Conservation (phyloP, 495 filamentous ascomycete genomes). For the Lasiosphaeria ovina region DNA sequence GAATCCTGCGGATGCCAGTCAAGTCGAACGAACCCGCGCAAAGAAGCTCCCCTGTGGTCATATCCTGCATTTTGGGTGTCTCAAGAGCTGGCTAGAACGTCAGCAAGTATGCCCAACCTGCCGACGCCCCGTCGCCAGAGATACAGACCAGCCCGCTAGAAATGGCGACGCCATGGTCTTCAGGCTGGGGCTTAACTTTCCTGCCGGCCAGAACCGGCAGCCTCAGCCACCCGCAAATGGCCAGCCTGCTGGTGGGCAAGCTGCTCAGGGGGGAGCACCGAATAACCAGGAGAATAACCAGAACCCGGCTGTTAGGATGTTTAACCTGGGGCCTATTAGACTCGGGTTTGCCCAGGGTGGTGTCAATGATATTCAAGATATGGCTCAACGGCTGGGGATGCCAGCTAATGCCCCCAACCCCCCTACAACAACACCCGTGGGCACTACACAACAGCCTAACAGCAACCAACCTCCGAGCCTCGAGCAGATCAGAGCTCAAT, state of each 20-base stretch:
- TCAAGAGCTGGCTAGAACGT: conserved; percentile 96
- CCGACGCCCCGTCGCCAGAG: conserved; percentile 69
- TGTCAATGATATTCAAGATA: conserved; percentile 45
- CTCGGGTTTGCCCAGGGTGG: conserved; percentile 55
- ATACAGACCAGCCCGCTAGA: conserved; percentile 23
- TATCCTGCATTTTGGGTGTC: conserved; percentile 88
- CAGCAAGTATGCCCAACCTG: conserved; percentile 98
- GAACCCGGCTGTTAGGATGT: conserved; percentile 46
- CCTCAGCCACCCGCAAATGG: conserved; percentile 28
- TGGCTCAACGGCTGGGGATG: conserved; percentile 41
- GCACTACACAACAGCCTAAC: conserved; percentile 20
- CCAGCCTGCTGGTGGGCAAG: conserved; percentile 45
- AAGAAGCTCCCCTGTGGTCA: conserved; percentile 97
- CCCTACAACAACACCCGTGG: conserved; percentile 21
- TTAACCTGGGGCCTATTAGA: conserved; percentile 61
- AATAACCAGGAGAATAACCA: conserved; percentile 29
- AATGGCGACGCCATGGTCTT: conserved; percentile 34
- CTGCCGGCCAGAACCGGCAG: conserved; percentile 31
- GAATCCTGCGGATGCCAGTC: conserved; percentile 45
- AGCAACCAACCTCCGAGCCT: conserved; percentile 19
- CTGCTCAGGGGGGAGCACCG: conserved; percentile 56
- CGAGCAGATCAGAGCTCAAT: conserved; percentile 50
- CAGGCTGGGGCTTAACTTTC: conserved; percentile 29
- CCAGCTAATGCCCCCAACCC: conserved; percentile 22
- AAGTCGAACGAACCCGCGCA: conserved; percentile 78